Percentiles rank a stretch among this genome's conserved stretches.
Evolutionary conservation across 345 rosid species (phyloP).

Genomic region (Hypericum androsaemum): DNA sequence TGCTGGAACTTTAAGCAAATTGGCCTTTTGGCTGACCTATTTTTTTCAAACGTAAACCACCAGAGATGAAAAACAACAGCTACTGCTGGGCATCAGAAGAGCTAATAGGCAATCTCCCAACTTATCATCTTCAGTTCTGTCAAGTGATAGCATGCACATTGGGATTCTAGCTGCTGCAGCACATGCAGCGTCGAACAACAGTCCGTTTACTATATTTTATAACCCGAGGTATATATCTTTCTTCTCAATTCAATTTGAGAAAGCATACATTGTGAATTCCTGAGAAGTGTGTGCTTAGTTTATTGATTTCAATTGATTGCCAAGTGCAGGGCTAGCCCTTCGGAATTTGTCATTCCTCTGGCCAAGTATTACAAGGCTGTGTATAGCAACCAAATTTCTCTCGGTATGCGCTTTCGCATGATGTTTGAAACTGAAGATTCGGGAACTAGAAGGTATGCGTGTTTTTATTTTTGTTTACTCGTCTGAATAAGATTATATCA

Average conservation of each 20-base stretch:
- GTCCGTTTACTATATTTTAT: slow-evolving; percentile 80
- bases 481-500: too few relatives aligned
- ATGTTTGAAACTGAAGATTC: slow-evolving; percentile 97
- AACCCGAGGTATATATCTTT: slow-evolving; percentile 59
- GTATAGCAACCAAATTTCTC: slow-evolving; percentile 62
- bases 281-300: neutral
- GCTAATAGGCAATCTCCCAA: slow-evolving; percentile 79
- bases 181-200: slow-evolving; percentile 91
- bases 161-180: slow-evolving; percentile 97
- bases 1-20: neutral
- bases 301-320: slow-evolving; percentile 1
- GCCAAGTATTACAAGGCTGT: slow-evolving; percentile 87
- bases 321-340: slow-evolving; percentile 63
- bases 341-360: slow-evolving; percentile 94
- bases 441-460: slow-evolving; percentile 54
- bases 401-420: slow-evolving; percentile 92
- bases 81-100: slow-evolving; percentile 70
- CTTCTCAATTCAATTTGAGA: neutral
- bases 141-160: slow-evolving; percentile 98
- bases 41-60: slow-evolving; percentile 7
- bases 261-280: neutral
- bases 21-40: slow-evolving; percentile 1
- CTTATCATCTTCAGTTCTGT: slow-evolving; percentile 78
- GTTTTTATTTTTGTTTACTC: neutral
- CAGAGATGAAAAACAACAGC: slow-evolving; percentile 89